Evolutionary conservation across 805 yeast species (phyloP), one percentile per base, ranked within the genome.

Genomic region (Kazachstania psychrophila): DNA sequence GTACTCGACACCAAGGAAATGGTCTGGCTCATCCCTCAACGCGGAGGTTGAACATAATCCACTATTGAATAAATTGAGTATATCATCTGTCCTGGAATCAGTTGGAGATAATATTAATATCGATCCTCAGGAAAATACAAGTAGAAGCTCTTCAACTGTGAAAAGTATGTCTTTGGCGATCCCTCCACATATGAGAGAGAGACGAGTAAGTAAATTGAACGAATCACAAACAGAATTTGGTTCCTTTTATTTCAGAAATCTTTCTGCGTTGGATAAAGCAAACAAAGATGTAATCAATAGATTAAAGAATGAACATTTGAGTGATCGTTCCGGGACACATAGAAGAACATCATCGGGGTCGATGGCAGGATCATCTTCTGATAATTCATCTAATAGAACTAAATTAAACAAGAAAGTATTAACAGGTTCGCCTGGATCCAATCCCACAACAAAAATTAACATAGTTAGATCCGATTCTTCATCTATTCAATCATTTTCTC

Each of bases 221-320:
- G 89, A 81, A 39, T 70, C 80, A 17, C 64, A 68, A 6, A 65
- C 73, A 6, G 89, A 89, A 50, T 92, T 92, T 70, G 99, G 99
- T 0, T 79, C 92, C 4, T 92, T 92, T 59, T 79, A 84, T 41
- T 92, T 84, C 61, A 70, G 96, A 46, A 92, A 92, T 55, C 63
- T 92, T 43, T 79, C 89, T 4, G 92, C 92, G 5, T 69, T 94
- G 38, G 97, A 92, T 48, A 83, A 82, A 49, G 96, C 95, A 7
- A 92, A 92, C 54, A 86, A 85, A 52, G 96, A 88, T 60, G 88
- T 83, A 11, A 86, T 92, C 44, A 83, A 84, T 51, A 66, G 95
- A 44, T 70, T 92, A 53, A 83, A 87, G 51, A 79, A 70, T 22
- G 97, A 89, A 55, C 94, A 85, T 56, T 46, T 79, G 45, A 58